Conservation (phyloP, 805 yeast species). For the Candida mattraensis region DNA sequence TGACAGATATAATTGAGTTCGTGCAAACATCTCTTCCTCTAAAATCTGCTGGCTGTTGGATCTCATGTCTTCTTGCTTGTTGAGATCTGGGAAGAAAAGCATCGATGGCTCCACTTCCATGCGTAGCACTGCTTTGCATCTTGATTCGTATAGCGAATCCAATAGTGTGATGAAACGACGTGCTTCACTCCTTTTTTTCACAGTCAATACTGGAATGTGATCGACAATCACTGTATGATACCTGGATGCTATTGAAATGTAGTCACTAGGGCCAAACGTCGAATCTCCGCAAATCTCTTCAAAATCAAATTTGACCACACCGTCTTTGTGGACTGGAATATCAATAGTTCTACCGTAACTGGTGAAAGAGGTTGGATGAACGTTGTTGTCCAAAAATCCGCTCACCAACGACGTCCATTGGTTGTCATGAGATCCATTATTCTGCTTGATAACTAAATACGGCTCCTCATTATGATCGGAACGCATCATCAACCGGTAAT, state of each 20-base stretch:
- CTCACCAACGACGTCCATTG: constrained; percentile 39
- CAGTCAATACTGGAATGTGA: constrained; percentile 57
- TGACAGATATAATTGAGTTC: constrained; percentile 55
- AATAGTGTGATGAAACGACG: constrained; percentile 62
- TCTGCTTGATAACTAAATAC: constrained; percentile 36
- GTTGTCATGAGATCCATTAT: constrained; percentile 24
- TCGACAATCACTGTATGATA: constrained; percentile 59
- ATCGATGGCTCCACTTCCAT: constrained; percentile 48
- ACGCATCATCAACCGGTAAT: constrained; percentile 48
- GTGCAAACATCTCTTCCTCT: constrained; percentile 69
- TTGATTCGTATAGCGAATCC: constrained; percentile 69
- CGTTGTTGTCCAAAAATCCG: constrained; percentile 12
- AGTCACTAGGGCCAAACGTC: constrained; percentile 62
- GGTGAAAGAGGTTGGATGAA: constrained; percentile 31
- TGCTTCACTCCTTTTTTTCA: constrained; percentile 64
- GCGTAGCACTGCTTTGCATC: constrained; percentile 57
- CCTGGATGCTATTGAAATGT: constrained; percentile 62
- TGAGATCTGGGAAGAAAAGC: constrained; percentile 62
- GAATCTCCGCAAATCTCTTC: constrained; percentile 54
- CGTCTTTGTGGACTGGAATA: constrained; percentile 43
- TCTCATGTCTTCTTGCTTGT: constrained; percentile 6
- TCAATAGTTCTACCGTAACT: constrained; percentile 57
- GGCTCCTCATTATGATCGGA: constrained; percentile 28
- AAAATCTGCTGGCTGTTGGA: constrained; percentile 42
- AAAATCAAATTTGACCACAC: constrained; percentile 51